phyloP scores from a whole-genome alignment of 1,139 yeast genomes.

The Kodamaea ohmeri region DNA sequence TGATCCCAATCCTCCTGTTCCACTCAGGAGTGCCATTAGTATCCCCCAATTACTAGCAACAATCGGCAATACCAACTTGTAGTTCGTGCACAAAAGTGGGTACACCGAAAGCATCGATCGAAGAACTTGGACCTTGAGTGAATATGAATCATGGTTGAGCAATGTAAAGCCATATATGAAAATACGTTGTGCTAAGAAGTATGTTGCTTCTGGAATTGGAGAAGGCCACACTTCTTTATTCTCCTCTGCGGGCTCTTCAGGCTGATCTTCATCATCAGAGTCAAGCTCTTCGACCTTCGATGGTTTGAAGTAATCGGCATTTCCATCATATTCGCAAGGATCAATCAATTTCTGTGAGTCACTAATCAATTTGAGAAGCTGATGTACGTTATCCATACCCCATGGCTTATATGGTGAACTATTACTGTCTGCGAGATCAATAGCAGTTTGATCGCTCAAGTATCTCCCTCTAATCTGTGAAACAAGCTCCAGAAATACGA shows the following conservation, averaged over 20 bases:
- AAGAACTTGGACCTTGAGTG: slow-evolving; percentile 56
- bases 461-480: slow-evolving; percentile 49
- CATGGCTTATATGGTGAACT: slow-evolving; percentile 45
- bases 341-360: slow-evolving; percentile 36
- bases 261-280: slow-evolving; percentile 28
- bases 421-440: slow-evolving; percentile 19
- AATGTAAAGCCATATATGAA: slow-evolving; percentile 68
- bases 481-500: slow-evolving; percentile 64
- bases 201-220: slow-evolving; percentile 58
- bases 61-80: slow-evolving; percentile 59
- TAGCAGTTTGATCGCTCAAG: slow-evolving; percentile 15
- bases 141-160: slow-evolving; percentile 63
- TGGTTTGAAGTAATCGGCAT: slow-evolving; percentile 35
- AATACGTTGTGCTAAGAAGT: slow-evolving; percentile 57
- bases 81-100: slow-evolving; percentile 64
- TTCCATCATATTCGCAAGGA: slow-evolving; percentile 30
- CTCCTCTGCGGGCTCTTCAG: slow-evolving; percentile 21
- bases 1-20: slow-evolving; percentile 11
- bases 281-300: slow-evolving; percentile 40
- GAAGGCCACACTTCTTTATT: slow-evolving; percentile 52
- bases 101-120: slow-evolving; percentile 47
- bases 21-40: slow-evolving; percentile 17
- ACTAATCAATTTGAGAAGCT: slow-evolving; percentile 41
- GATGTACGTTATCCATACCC: slow-evolving; percentile 46
- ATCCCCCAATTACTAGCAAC: slow-evolving; percentile 72